Conservation (phyloP, 495 filamentous ascomycete species). For the Xeromyces bisporus region DNA sequence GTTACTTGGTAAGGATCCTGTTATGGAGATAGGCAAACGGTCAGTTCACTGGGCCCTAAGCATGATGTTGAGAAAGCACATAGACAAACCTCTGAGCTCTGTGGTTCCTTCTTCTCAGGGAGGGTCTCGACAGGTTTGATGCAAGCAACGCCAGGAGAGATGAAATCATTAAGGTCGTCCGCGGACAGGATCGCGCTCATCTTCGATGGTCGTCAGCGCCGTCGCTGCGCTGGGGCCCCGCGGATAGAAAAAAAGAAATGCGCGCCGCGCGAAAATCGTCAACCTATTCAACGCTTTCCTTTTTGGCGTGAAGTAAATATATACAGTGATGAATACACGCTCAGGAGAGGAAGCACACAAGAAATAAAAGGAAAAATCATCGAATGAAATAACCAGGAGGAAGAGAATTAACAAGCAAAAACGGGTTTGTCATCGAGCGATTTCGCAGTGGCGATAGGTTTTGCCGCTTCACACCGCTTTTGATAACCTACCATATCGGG, state of each 20-base stretch:
- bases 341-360: background rate
- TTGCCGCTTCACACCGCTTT: background rate
- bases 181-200: slow-evolving; percentile 96
- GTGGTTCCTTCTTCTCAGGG: slow-evolving; percentile 32
- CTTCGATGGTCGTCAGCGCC: slow-evolving; percentile 7
- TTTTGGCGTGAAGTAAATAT: no score
- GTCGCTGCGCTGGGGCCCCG: slow-evolving; percentile 1
- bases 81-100: slow-evolving; percentile 16
- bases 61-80: no score
- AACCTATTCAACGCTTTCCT: no score
- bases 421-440: background rate
- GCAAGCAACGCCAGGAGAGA: slow-evolving; percentile 89
- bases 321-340: no score
- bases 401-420: no score
- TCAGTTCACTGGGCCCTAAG: no score
- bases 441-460: background rate
- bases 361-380: background rate
- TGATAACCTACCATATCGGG: background rate
- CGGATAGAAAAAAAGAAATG: slow-evolving; percentile 3
- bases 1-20: slow-evolving; percentile 73
- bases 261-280: no score
- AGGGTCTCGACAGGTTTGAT: slow-evolving; percentile 94
- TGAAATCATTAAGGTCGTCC: slow-evolving; percentile 97
- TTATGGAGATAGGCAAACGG: no score
- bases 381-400: no score